Base-by-base conservation (phyloP, 768 basidiomycete species). In the Suillus weaverae region DNA sequence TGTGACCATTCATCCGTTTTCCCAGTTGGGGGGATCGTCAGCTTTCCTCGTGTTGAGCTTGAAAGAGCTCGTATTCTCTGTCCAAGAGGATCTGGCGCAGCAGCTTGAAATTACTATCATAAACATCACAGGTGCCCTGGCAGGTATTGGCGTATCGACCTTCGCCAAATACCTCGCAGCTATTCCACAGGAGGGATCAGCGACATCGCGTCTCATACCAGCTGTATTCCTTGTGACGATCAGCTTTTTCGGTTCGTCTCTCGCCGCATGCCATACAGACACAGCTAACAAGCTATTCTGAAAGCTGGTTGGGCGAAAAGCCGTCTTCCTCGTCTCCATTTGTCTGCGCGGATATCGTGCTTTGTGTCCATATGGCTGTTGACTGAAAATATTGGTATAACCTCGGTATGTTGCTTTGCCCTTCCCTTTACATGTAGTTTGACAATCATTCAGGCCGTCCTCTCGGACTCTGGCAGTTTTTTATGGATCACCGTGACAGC, bases 291-390 rank as follows among this genome's bases (percentile, higher is more conserved):
- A 26, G 16, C 20, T 30, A n/a, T 46, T 13, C 14, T 43, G 13
- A 22, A 60, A 81, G 80, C 80, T 62, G 80, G 80, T 5, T 73
- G 74, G 59, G 61, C 72, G n/a, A 83, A 83, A 67, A 84, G 84
- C 63, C 75, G 79, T 20, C 70, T 84, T 9, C 83, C 81, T 46
- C 77, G 83, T 20, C 70, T 85, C 22, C 79, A 78, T 35, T 65
- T 81, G 13, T 76, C 83, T 5, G 77, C 76, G 53, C 82, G 82
- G 22, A 82, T 84, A 56, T 78, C 79, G 11, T 81, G 80, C 64
- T 83, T 84, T 63, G 71, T 82, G n/a, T 79, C 81, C 2, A 76
- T 83, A 32, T 84, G 81, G 80, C 67, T 82, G 22, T 70, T 84
- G 26, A 83, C 83, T 4, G 71, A 67, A 11, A 69, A 81, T 57